Conservation (phyloP, 1,139 yeast genomes). For the Nematodospora anomalae region DNA sequence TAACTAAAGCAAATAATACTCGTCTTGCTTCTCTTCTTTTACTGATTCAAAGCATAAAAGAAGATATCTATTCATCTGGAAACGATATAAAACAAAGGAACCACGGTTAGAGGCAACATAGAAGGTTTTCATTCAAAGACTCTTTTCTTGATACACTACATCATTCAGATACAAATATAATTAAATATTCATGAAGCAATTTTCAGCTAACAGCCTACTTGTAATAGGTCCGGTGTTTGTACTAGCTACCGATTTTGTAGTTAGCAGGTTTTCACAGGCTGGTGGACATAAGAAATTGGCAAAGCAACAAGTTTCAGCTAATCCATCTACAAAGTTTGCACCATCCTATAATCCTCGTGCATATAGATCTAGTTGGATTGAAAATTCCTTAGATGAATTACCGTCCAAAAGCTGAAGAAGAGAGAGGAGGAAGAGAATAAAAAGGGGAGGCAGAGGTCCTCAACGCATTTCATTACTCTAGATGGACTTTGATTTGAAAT, state of each 20-base stretch:
- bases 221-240: constrained; percentile 26
- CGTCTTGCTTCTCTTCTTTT: no score
- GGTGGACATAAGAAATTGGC: constrained; percentile 16
- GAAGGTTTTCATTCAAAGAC: no score
- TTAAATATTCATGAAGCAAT: constrained; percentile 23
- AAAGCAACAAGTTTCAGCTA: constrained; percentile 7
- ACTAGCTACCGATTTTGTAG: constrained; percentile 24
- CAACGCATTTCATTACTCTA: no score
- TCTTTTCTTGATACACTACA: no score
- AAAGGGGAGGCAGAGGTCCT: no score
- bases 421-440: not conserved
- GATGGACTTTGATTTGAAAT: no score
- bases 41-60: no score
- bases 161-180: no score
- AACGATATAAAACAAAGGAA: no score
- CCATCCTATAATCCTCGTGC: constrained; percentile 8
- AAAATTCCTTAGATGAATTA: constrained; percentile 7
- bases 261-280: constrained; percentile 20
- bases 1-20: no score
- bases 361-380: constrained; percentile 13
- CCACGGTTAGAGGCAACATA: no score
- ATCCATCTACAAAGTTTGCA: constrained; percentile 2
- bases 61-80: no score
- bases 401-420: not conserved
- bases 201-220: constrained; percentile 20